A percentile compares a stretch with the other conserved stretches of the same genome.
phyloP scores from a whole-genome alignment of 2,329 filamentous ascomycete species.

The Pezizomycotina sp. region DNA sequence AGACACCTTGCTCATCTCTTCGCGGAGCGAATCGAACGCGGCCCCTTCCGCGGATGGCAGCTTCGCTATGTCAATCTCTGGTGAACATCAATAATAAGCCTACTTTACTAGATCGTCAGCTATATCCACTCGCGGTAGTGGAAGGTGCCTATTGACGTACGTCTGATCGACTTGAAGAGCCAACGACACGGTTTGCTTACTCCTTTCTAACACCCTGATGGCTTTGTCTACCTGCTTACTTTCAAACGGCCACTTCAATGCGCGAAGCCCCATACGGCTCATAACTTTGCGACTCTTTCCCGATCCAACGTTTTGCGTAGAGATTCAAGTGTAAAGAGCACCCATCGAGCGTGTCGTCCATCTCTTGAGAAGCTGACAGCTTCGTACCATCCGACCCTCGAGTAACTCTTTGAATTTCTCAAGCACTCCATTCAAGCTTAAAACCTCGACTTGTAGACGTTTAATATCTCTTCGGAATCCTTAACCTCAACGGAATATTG shows the following conservation, averaged over 20 bases:
- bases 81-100: too few species aligned
- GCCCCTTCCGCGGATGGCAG: constrained; percentile 16
- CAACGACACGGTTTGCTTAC: constrained; percentile 24
- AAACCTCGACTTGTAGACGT: constrained; percentile 1
- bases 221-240: constrained; percentile 23
- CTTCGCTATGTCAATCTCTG: constrained; percentile 7
- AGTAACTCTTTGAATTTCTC: not conserved
- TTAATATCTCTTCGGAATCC: constrained; percentile 3
- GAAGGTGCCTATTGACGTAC: too few species aligned
- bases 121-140: too few species aligned
- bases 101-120: too few species aligned
- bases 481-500: constrained; percentile 4
- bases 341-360: not conserved
- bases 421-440: not conserved
- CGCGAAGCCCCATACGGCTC: constrained; percentile 23
- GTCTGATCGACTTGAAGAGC: constrained; percentile 26
- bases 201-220: constrained; percentile 21
- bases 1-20: constrained; percentile 23
- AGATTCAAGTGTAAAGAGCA: constrained; percentile 1
- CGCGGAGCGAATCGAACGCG: constrained; percentile 19
- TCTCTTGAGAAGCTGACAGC: constrained; percentile 1
- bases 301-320: constrained; percentile 1
- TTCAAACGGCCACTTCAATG: constrained; percentile 27
- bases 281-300: constrained; percentile 10
- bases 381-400: not conserved